Conservation (phyloP, 768 basidiomycete species). For the Rhodosporidiobolus odoratus region DNA sequence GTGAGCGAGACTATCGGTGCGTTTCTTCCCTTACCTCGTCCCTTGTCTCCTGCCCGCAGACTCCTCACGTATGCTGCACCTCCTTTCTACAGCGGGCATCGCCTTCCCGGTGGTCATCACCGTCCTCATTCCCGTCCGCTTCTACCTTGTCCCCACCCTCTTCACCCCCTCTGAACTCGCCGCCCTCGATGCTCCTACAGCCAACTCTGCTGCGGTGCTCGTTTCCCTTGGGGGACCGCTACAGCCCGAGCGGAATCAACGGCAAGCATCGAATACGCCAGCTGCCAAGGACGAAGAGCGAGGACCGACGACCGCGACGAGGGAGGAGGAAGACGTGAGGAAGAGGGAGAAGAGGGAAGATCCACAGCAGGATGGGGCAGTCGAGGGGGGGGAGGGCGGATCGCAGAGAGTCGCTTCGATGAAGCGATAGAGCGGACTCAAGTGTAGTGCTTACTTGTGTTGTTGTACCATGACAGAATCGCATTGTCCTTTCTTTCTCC, state of each 20-base stretch:
- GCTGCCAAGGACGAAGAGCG: background rate
- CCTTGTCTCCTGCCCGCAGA: background rate
- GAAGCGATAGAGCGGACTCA: conserved; percentile 5
- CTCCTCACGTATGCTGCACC: background rate
- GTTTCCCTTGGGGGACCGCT: conserved; percentile 41
- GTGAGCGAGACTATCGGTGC: conserved; percentile 82
- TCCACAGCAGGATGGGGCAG: background rate
- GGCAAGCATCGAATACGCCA: background rate
- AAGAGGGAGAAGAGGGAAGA: background rate
- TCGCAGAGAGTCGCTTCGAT: background rate
- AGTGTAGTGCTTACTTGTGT: too few species aligned
- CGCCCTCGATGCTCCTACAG: conserved; percentile 83
- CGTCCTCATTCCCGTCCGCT: conserved; percentile 70
- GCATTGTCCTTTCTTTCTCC: too few species aligned
- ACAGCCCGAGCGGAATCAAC: conserved; percentile 20
- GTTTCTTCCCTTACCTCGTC: conserved; percentile 31
- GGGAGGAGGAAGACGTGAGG: background rate
- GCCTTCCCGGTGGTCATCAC: conserved; percentile 86
- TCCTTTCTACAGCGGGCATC: conserved; percentile 61
- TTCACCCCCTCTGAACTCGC: conserved; percentile 72
- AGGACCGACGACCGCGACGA: background rate
- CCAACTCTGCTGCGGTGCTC: conserved; percentile 47
- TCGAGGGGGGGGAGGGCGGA: background rate
- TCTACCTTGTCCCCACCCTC: conserved; percentile 60
- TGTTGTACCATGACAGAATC: too few species aligned